Evolutionary conservation across 2,329 filamentous ascomycete genomes (phyloP), one percentile per base, ranked within the genome.

Genomic region (Huntiella savannae): DNA sequence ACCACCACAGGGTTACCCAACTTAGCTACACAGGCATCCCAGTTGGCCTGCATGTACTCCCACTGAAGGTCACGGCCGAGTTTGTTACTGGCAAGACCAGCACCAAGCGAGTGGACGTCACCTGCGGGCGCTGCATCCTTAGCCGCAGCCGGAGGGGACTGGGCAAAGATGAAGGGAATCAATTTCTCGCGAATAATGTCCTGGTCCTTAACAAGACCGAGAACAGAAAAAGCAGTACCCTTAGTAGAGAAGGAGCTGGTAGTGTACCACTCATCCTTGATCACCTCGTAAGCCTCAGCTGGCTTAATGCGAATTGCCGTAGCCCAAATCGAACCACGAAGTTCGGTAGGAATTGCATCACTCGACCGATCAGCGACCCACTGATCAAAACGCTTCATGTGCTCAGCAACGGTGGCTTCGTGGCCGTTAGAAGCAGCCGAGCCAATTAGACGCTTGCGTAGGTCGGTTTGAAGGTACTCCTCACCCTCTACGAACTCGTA

Each of bases 231-330:
- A 53, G 77, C 81, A 52, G 93, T 82, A 54, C 94, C 86, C 62
- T 87, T 92, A 55, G 86, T 87, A 56, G 96, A 91, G 34, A 95
- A 78, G 5, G 86, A 84, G 45, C 80, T 79, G 10, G 85, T 91
- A 43, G 69, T 77, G 52, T 76, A 70, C 70, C 84, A 96, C 59
- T 95, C 87, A 46, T 84, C 75, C 66, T 88, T 85, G 46, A 98
- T 71, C 5, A 78, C 71, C 22, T 81, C 71, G 53, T 85, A 83
- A 12, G 76, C 67, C 45, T 72, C 70, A 5, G 75, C 75, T 5
- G 85, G 77, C 53, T 87, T 75, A 48, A 63, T 61, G 52, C 77
- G 78, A 50, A 95, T 70, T 19, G 77, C 80, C 33, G 86, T 79
- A 49, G 78, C 77, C 69, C 86, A 96, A 50, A 94, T 73, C 1